phyloP scores from a whole-genome alignment of 1,284 basidiomycete genomes.

The Sphagnurus paluster region DNA sequence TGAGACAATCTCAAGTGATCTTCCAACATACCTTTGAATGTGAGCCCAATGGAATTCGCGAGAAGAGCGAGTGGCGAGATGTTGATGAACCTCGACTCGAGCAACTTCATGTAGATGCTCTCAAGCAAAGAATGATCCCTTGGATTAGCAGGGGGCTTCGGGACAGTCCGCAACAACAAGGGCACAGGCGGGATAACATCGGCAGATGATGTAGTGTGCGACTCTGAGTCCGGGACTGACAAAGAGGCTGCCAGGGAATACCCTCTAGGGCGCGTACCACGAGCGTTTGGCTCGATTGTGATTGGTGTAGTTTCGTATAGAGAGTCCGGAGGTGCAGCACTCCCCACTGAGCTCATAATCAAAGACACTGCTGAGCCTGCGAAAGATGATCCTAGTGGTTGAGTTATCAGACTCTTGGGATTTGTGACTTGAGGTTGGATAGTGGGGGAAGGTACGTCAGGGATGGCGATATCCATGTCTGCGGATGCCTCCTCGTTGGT shows the following conservation, averaged over 20 bases:
- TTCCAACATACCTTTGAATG: conserved; percentile 49
- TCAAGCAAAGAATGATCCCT: conserved; percentile 67
- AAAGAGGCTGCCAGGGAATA: conserved; percentile 17
- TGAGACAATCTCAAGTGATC: not conserved
- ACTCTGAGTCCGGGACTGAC: conserved; percentile 6
- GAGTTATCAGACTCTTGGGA: not conserved
- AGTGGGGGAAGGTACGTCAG: conserved; percentile 3
- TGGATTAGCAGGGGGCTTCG: conserved; percentile 49
- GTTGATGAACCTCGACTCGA: conserved; percentile 65
- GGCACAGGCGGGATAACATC: conserved; percentile 10
- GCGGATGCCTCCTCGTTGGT: conserved; percentile 4
- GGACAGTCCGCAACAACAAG: conserved; percentile 32
- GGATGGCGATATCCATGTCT: not conserved
- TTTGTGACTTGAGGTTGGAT: conserved; percentile 10
- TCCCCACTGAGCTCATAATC: conserved; percentile 20
- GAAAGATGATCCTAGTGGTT: conserved; percentile 15
- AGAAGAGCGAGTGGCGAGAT: conserved; percentile 59
- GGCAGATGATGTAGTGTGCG: not conserved
- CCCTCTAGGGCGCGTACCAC: conserved; percentile 17
- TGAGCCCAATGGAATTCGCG: conserved; percentile 52
- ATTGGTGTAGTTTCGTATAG: not conserved
- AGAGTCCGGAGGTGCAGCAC: conserved; percentile 4
- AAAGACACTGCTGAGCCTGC: conserved; percentile 24
- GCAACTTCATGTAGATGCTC: conserved; percentile 66
- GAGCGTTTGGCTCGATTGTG: not conserved